Evolutionary conservation across 2,329 filamentous ascomycete species (phyloP), one percentile per base, ranked within the genome.

Genomic region (Pyrenophora tritici-repentis): DNA sequence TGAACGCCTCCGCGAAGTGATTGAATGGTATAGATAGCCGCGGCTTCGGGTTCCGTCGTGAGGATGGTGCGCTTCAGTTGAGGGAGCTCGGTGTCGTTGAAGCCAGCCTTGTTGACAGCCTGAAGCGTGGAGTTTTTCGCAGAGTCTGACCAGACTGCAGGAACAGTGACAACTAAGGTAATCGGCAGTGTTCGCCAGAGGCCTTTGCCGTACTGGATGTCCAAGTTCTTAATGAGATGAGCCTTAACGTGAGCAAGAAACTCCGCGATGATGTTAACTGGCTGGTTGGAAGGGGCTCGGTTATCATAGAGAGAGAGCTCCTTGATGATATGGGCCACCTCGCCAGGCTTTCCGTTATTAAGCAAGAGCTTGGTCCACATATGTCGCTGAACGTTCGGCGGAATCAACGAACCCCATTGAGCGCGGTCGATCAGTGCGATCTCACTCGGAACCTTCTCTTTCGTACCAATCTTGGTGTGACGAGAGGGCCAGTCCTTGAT

Each of bases 361-460:
- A n/a, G n/a, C n/a, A n/a, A n/a, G n/a, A 73, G 51, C 42, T 73
- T 72, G 0, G 67, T 73, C 65, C 68, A 73, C 46, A 70, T 62
- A 32, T 71, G 58, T 0, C 72, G 57, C 24, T 58, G 39, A 0
- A 63, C 46, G 39, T 71, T 34, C 0, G 56, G 35, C 0, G 60
- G 47, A 8, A 66, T 63, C 0, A 44, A 3, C 5, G 47, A 47
- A 1, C 56, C 53, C 50, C 53, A n/a, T n/a, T n/a, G n/a, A n/a
- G n/a, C n/a, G n/a, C n/a, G n/a, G n/a, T n/a, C n/a, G n/a, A n/a
- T n/a, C n/a, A n/a, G n/a, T n/a, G n/a, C n/a, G n/a, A n/a, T n/a
- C n/a, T n/a, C n/a, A n/a, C n/a, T 62, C 0, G 66, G 67, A 0
- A 66, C 64, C 18, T 72, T 70, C 42, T 72, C 64, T 26, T 61